Evolutionary conservation across 1,284 basidiomycete species (phyloP), one percentile per base, ranked within the genome.

Genomic region (Austropuccinia psidii): DNA sequence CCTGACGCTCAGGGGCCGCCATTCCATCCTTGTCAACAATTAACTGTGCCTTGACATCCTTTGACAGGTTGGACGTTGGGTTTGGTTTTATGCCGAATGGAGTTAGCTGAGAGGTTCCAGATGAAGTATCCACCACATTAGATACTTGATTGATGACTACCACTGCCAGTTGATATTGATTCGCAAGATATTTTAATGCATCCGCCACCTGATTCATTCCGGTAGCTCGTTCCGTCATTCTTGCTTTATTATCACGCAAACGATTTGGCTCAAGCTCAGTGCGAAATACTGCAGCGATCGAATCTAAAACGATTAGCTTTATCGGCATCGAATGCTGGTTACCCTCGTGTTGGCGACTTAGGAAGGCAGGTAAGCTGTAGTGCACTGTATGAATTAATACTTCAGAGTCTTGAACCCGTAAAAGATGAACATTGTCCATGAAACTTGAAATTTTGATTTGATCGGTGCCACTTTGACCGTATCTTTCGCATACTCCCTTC

Each of bases 101-200:
- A 29, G 19, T 7, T 35, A 37, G 4, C 27, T 37, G 29, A 4
- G 24, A 37, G 55, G 9, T 11, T n/a, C n/a, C n/a, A 5, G 43
- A 64, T 37, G 61, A 43, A 21, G 61, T 81, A 37, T 76, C 70
- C 75, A 91, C 87, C 7, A 86, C 86, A 77, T 92, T 89, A n/a
- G 87, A 84, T 1, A 93, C 90, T 80, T 93, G 90, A 80, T 94
- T 95, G 55, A 96, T 82, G 45, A 94, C 87, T 31, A 95, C 82
- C 37, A 95, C 83, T 0, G 90, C 90, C 29, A 94, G 80, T 41
- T 83, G 82, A 77, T 89, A 83, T 73, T 81, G 83, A 75, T 82
- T 82, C 0, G 90, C 90, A 19, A 93, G 82, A 2, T 80, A 77
- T 79, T 93, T 67, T 27, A 68, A 65, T 19, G 52, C 68, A 54